phyloP scores from a whole-genome alignment of 2,329 filamentous ascomycete genomes.

The Escovopsis sp. region DNA sequence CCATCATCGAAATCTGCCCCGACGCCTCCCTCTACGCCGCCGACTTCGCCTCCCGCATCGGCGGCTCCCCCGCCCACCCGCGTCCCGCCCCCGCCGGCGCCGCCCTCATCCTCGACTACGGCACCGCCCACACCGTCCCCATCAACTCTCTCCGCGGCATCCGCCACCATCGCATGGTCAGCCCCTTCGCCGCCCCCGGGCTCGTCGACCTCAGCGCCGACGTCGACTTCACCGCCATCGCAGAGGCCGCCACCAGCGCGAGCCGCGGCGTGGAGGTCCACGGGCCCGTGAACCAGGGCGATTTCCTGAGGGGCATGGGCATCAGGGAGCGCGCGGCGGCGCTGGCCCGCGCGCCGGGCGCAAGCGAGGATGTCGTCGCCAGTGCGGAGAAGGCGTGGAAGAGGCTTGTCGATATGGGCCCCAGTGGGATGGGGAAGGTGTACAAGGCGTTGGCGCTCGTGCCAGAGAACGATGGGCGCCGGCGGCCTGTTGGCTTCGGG shows the following conservation, averaged over 20 bases:
- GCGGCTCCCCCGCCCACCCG: slow-evolving; percentile 40
- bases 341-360: slow-evolving; percentile 35
- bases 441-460: slow-evolving; percentile 90
- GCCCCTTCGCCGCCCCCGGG: slow-evolving; percentile 65
- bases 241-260: slow-evolving; percentile 62
- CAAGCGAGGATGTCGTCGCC: slow-evolving; percentile 31
- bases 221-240: slow-evolving; percentile 80
- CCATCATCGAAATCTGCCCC: slow-evolving; percentile 79
- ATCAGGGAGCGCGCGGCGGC: slow-evolving; percentile 62
- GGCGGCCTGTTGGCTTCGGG: slow-evolving; percentile 82
- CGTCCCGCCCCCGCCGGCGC: slow-evolving; percentile 60
- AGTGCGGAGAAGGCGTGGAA: slow-evolving; percentile 62
- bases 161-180: slow-evolving; percentile 57
- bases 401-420: slow-evolving; percentile 68
- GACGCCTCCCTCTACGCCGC: slow-evolving; percentile 67
- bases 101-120: slow-evolving; percentile 93
- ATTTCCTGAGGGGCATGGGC: slow-evolving; percentile 68
- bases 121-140: slow-evolving; percentile 61
- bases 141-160: slow-evolving; percentile 86
- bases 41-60: slow-evolving; percentile 75
- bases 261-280: slow-evolving; percentile 79
- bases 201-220: slow-evolving; percentile 81
- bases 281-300: slow-evolving; percentile 73
- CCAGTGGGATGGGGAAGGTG: slow-evolving; percentile 79
- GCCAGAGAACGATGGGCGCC: slow-evolving; percentile 58